These are phyloP conservation scores for Mycena alexandri DNA, from an alignment of 768 basidiomycete species.

Conservation along the genomic window DNA sequence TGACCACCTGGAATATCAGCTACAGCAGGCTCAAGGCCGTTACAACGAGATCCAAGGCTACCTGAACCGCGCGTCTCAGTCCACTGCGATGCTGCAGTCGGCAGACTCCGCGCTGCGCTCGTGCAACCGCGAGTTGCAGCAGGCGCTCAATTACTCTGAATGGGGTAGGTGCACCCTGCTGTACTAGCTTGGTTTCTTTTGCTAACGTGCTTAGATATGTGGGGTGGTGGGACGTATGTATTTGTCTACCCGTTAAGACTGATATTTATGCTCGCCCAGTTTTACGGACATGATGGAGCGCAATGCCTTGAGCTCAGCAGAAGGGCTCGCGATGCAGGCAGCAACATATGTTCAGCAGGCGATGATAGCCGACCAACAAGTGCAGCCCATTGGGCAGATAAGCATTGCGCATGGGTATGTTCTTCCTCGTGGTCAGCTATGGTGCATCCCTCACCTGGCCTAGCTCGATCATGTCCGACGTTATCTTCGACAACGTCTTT, in stretches of 20 bases:
- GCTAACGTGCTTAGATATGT: conserved; percentile 50
- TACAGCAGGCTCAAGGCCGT: conserved; percentile 46
- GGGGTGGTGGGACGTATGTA: conserved; percentile 55
- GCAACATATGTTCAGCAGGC: conserved; percentile 56
- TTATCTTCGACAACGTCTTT: conserved; percentile 59
- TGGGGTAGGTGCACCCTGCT: conserved; percentile 47
- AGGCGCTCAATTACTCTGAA: conserved; percentile 56
- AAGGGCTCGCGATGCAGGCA: conserved; percentile 51
- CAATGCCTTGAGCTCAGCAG: conserved; percentile 52
- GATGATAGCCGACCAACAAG: conserved; percentile 48
- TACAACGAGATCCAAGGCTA: conserved; percentile 52
- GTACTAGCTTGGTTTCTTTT: conserved; percentile 4
- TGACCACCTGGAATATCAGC: conserved; percentile 56
- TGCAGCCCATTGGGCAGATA: conserved; percentile 53
- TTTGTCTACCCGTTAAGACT: not conserved
- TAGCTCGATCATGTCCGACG: conserved; percentile 48
- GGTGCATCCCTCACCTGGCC: not conserved
- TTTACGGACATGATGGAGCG: conserved; percentile 59
- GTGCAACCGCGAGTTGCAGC: conserved; percentile 49
- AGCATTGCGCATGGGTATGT: conserved; percentile 55
- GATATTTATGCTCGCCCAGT: conserved; percentile 38
- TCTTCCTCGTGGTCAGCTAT: not conserved
- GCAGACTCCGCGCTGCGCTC: conserved; percentile 51
- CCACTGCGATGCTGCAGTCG: conserved; percentile 53
- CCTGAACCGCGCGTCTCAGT: conserved; percentile 56